These are phyloP conservation scores for Lasiosphaeris hirsuta DNA, from an alignment of 495 filamentous ascomycete genomes.

Conservation along the genomic window DNA sequence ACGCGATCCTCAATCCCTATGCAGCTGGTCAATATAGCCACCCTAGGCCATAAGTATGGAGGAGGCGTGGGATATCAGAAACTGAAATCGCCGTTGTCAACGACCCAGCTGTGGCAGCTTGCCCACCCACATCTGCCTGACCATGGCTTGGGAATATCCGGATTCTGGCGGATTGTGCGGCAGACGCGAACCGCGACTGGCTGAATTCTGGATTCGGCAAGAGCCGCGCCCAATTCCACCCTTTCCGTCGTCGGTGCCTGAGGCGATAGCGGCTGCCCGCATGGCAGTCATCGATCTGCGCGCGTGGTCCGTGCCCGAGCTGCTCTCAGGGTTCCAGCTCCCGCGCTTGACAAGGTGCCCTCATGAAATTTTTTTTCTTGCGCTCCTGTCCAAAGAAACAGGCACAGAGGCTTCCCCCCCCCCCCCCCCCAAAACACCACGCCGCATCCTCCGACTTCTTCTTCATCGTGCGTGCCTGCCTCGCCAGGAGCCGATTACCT, in stretches of 20 bases:
- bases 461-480: slow-evolving; percentile 17
- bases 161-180: neutral
- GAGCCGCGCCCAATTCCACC: neutral
- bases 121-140: neutral
- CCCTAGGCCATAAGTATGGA: too few species aligned
- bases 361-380: slow-evolving; percentile 18
- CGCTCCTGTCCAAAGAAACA: slow-evolving; percentile 15
- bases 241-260: slow-evolving; percentile 8
- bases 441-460: slow-evolving; percentile 2
- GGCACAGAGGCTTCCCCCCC: slow-evolving; percentile 11
- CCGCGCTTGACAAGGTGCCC: slow-evolving; percentile 17
- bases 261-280: neutral
- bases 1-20: too few species aligned
- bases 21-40: too few species aligned
- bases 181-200: neutral
- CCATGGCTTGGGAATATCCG: neutral
- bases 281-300: slow-evolving; percentile 7
- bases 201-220: neutral
- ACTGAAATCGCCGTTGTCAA: too few species aligned
- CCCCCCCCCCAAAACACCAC: slow-evolving; percentile 15
- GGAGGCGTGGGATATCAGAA: too few species aligned
- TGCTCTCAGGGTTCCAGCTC: slow-evolving; percentile 5
- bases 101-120: too few species aligned
- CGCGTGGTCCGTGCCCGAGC: slow-evolving; percentile 3
- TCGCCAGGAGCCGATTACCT: slow-evolving; percentile 13